Evolutionary conservation across 2,329 filamentous ascomycete genomes (phyloP), one percentile per base, ranked within the genome.

Genomic region (Beauveria bassiana): DNA sequence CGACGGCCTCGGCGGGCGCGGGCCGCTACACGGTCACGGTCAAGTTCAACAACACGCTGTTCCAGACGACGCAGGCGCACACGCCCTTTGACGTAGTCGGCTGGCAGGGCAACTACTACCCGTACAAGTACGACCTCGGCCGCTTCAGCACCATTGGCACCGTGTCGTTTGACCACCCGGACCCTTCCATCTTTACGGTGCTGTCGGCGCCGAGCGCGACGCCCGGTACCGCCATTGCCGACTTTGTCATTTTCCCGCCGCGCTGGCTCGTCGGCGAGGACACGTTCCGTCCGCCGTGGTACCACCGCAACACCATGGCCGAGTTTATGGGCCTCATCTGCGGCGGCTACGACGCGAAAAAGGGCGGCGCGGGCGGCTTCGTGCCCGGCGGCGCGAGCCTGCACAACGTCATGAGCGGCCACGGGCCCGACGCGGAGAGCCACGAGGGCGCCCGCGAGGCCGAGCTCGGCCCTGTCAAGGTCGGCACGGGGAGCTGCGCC

Each of bases 81-180:
- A 87, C 86, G 0, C 89, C 89, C 0, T 93, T 91, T 68, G 89
- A 93, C 67, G 84, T 93, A 0, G 89, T 91, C 3, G 88, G 86
- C 3, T 93, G 89, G 89, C 89, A 93, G 70, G 89, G 89, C 50
- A 89, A 85, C 65, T 92, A 91, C 74, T 88, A 88, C 64, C 89
- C 89, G 0, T 91, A 86, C 81, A 93, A 93, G 74, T 93, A 93
- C 75, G 89, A 92, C 68, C 80, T 93, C 1, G 87, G 86, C 28
- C 84, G 88, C 38, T 93, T 91, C 79, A 89, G 87, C 74, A 85
- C 84, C 49, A 86, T 93, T 50, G 89, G 89, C 22, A 85, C 81
- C 60, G 85, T 90, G 65, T 88, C 85, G 8, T 90, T 84, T 69
- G 89, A 93, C 71, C 89, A 93, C 69, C 88, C 88, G 1, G 89